Percentiles rank a stretch among this genome's conserved stretches.
Conservation (phyloP, 2,329 filamentous ascomycete genomes). For the Corniculantispora saksenae region DNA sequence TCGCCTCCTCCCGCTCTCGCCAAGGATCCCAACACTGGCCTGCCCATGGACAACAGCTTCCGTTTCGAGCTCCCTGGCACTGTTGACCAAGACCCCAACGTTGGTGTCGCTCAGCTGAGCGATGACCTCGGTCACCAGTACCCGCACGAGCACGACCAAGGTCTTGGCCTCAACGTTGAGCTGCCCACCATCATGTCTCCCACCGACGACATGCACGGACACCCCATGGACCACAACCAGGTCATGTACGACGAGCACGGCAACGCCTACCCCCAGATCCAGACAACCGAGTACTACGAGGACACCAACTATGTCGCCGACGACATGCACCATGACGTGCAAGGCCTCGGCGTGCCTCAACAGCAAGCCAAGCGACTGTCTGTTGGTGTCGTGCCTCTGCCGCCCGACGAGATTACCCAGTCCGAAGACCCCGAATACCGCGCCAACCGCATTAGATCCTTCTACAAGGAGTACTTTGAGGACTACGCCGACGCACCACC, state of each 20-base stretch:
- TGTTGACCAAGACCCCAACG: constrained; percentile 7
- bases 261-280: constrained; percentile 28
- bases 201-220: constrained; percentile 23
- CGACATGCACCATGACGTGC: constrained; percentile 24
- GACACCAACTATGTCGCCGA: constrained; percentile 32
- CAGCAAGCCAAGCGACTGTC: constrained; percentile 62
- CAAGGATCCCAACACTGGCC: constrained; percentile 29
- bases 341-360: constrained; percentile 55
- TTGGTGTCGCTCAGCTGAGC: constrained; percentile 24
- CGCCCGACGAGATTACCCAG: constrained; percentile 75
- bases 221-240: constrained; percentile 19
- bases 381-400: constrained; percentile 78
- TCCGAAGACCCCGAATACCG: constrained; percentile 90
- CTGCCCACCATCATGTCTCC: constrained; percentile 30
- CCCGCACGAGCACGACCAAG: constrained; percentile 31
- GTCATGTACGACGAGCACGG: constrained; percentile 23
- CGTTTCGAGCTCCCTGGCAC: constrained; percentile 21
- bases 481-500: constrained; percentile 63
- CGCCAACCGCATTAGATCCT: constrained; percentile 94
- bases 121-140: constrained; percentile 26
- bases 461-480: constrained; percentile 99
- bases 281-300: constrained; percentile 36
- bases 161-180: constrained; percentile 38
- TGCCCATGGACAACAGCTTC: constrained; percentile 22
- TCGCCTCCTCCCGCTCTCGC: constrained; percentile 33